Evolutionary conservation across 805 yeast species (phyloP), one percentile per base, ranked within the genome.

Genomic region (Komagataella populi): DNA sequence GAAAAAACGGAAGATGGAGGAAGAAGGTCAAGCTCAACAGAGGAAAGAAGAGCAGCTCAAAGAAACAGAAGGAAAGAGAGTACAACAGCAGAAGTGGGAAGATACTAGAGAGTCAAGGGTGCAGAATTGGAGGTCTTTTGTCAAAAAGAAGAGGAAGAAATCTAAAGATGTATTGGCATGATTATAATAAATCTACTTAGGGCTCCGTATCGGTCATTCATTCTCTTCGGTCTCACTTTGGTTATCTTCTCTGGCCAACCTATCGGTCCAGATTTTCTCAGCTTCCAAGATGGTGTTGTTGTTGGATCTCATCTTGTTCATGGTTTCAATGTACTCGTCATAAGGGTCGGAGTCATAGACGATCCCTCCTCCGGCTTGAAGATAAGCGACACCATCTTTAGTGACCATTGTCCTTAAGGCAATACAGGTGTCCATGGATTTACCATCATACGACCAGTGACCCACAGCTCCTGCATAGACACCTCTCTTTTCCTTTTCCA

Each of bases 391-490:
- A 23, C 90, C 91, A 58, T 91, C 87, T 63, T 93, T 93, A 63
- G 78, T 84, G 47, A 93, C 89, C 99, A 93, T 91, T 0, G 99
- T 93, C 69, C 99, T 80, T 59, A 93, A 72, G 0, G 99, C 99
- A 64, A 93, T 93, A 69, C 99, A 93, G 1, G 98, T 93, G 63
- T 93, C 95, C 98, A 93, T 91, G 24, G 88, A 77, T 59, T 78
- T 80, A n/a, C 91, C 88, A 61, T 89, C 96, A 64, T 90, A 93
- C 1, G 96, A 89, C 96, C 97, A 93, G 64, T 86, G 85, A 6
- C 99, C 99, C 17, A 93, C 98, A 2, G 99, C 99, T 55, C 99
- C 99, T 0, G 99, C 99, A 63, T 93, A 93, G 6, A 91, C 90
- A 48, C 98, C 99, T 63, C 99, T 76, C 62, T 88, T 87, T 63